These are phyloP conservation scores for Primulina huaijiensis DNA, from an alignment of 257 asterid genomes.

Conservation along the genomic window DNA sequence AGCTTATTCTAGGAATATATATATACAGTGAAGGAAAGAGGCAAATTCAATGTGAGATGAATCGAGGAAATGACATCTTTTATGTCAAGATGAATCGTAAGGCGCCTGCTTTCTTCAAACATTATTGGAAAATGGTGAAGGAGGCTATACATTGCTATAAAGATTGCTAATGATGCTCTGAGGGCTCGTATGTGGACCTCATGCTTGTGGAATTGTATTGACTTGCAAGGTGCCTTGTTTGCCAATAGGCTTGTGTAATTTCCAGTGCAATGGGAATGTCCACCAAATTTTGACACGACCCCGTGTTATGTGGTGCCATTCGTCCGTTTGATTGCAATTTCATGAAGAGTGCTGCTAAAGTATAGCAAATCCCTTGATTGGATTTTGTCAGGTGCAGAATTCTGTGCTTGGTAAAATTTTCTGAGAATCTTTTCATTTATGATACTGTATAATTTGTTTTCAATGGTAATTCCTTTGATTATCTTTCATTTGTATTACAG, in stretches of 20 bases:
- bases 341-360: background rate
- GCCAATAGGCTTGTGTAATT: too few relatives aligned
- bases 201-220: constrained; percentile 10
- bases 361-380: constrained; percentile 6
- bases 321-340: background rate
- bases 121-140: background rate
- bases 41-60: background rate
- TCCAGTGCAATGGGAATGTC: background rate
- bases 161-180: background rate
- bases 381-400: constrained; percentile 17
- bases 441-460: background rate
- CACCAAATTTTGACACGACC: background rate
- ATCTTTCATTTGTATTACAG: background rate
- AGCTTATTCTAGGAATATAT: background rate
- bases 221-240: background rate
- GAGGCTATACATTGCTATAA: background rate
- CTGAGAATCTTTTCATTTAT: background rate
- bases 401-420: background rate
- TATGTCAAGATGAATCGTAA: background rate
- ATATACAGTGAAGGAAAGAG: constrained; percentile 1
- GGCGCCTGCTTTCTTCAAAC: constrained; percentile 4
- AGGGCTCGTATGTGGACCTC: background rate
- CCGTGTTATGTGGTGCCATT: background rate
- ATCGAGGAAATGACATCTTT: constrained; percentile 3
- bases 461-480: background rate